Evolutionary conservation across 345 rosid genomes (phyloP), one percentile per base, ranked within the genome.

Genomic region (Brassica incana): DNA sequence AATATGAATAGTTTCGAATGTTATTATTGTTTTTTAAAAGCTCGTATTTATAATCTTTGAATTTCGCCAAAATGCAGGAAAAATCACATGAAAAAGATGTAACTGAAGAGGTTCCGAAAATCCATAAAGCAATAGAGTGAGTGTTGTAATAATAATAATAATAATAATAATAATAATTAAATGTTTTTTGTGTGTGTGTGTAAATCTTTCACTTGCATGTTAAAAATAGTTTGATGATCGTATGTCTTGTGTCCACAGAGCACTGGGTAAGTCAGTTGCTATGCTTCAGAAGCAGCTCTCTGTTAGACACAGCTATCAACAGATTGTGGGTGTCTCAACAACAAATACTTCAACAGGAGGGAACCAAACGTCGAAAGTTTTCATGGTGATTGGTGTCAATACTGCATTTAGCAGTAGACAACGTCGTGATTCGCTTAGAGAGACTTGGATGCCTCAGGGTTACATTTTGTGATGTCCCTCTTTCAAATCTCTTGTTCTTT

Each of bases 401-500:
- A 93, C 99, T 29, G 98, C 98, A 72, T 95, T 93, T 87, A 96
- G 99, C 70, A 90, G 98, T 82, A 85, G 98, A 83, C 88, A 84
- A 87, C 88, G 99, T 66, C 98, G 97, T 15, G 98, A 93, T 90
- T 93, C 98, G 14, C 85, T 96, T 48, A 83, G 99, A 85, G 95
- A 86, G 75, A 91, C 98, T 74, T 96, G 99, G 99, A 91, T 96
- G 98, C 98, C 99, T 84, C 98, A 87, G 76, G 99, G 98, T 92
- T 72, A 38, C n/a, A 48, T 72, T 15, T 30, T 43, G 18, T 67
- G 5, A 70, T 69, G 20, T 16, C 32, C 60, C 11, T 82, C 40
- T 45, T 73, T 68, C 56, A 76, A 16, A 52, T 63, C 5, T 56
- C 5, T 73, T 43, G n/a, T 33, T 25, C 15, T 43, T 60, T 45